phyloP scores from a whole-genome alignment of 2,329 filamentous ascomycete genomes.

The Pseudogymnoascus sp. region DNA sequence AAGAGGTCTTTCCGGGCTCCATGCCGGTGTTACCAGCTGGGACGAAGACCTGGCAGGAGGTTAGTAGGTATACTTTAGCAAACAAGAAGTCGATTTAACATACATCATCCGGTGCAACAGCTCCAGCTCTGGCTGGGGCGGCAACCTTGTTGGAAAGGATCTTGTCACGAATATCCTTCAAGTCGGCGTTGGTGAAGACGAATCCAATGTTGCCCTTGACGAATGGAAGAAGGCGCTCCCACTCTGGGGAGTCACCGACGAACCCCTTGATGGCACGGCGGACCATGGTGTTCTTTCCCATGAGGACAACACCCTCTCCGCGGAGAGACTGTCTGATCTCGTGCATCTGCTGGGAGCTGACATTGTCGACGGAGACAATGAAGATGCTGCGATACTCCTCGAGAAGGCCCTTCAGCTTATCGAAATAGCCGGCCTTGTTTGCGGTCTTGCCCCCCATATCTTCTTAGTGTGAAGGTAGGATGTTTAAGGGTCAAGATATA shows the following conservation, averaged over 20 bases:
- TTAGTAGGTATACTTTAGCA: background rate
- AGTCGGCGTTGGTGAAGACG: conserved; percentile 97
- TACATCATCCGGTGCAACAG: conserved; percentile 80
- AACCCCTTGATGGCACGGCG: conserved; percentile 97
- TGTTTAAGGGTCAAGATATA: conserved; percentile 79
- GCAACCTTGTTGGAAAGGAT: conserved; percentile 96
- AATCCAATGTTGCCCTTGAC: conserved; percentile 98
- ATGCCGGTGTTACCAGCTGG: conserved; percentile 99
- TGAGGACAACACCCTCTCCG: conserved; percentile 88
- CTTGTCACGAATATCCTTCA: conserved; percentile 88
- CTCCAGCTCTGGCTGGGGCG: conserved; percentile 95
- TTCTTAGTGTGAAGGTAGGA: conserved; percentile 95
- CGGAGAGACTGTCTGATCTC: conserved; percentile 94
- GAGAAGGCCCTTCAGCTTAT: conserved; percentile 97
- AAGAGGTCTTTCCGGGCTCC: conserved; percentile 99
- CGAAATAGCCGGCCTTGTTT: conserved; percentile 97
- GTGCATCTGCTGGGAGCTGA: conserved; percentile 99
- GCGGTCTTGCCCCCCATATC: conserved; percentile 96
- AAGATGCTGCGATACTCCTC: conserved; percentile 97
- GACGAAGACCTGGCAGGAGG: conserved; percentile 57
- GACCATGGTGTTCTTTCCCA: conserved; percentile 99
- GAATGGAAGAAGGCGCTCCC: conserved; percentile 92
- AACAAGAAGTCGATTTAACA: background rate
- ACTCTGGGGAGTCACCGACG: conserved; percentile 84
- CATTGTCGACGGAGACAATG: conserved; percentile 98